Evolutionary conservation across 1,139 yeast genomes (phyloP).

Genomic region (Williopsis jadinii): DNA sequence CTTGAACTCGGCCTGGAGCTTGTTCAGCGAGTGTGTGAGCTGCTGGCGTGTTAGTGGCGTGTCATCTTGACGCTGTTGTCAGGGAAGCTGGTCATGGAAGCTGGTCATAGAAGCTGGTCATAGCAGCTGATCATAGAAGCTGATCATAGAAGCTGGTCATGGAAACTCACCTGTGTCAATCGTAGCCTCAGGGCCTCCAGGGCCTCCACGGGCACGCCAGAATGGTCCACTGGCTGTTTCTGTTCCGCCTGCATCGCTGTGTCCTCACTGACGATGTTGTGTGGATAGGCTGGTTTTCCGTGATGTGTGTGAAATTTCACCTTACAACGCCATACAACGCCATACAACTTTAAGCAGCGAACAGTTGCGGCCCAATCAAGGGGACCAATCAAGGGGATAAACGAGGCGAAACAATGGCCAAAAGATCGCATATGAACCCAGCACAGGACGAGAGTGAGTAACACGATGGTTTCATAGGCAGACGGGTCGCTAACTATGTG

Average conservation of each 20-base stretch:
- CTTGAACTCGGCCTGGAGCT: slow-evolving; percentile 37
- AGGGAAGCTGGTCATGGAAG: no score
- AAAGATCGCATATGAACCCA: slow-evolving; percentile 10
- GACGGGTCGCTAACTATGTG: no score
- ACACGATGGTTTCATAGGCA: no score
- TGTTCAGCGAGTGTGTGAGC: slow-evolving; percentile 37
- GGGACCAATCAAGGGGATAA: slow-evolving; percentile 1
- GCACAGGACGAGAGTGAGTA: slow-evolving; percentile 22
- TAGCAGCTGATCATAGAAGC: no score
- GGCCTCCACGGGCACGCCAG: slow-evolving; percentile 51
- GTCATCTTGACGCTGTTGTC: no score
- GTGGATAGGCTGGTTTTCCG: neutral
- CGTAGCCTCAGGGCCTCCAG: slow-evolving; percentile 55
- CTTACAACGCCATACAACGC: no score
- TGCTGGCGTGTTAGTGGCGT: neutral
- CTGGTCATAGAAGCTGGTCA: no score
- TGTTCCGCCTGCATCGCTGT: slow-evolving; percentile 7
- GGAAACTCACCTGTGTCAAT: slow-evolving; percentile 36
- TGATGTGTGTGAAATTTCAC: no score
- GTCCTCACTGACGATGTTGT: neutral
- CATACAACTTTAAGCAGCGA: no score
- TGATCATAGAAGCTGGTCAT: no score
- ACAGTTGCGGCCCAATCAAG: neutral
- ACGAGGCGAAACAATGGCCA: slow-evolving; percentile 12
- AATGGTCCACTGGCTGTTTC: slow-evolving; percentile 14